Conservation (phyloP, 2,329 filamentous ascomycete genomes). For the Chaetomium olivaceum region DNA sequence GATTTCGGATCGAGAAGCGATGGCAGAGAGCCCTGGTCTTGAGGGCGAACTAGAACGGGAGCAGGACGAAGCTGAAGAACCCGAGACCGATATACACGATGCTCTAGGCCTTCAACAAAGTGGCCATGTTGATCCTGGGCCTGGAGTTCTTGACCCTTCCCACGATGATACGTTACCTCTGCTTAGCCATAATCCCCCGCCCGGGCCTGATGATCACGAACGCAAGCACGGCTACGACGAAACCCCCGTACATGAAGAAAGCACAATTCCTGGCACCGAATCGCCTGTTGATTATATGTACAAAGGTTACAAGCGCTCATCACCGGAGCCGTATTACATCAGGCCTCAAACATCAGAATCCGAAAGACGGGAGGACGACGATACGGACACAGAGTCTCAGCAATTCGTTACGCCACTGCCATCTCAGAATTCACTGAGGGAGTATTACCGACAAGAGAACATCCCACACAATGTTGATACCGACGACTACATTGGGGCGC, state of each 20-base stretch:
- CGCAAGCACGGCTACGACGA: not conserved
- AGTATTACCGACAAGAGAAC: not conserved
- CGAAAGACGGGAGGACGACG: not conserved
- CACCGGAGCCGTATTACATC: not conserved
- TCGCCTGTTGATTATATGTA: not conserved
- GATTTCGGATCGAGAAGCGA: not conserved
- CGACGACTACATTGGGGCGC: slow-evolving; percentile 5
- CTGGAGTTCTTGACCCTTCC: not conserved
- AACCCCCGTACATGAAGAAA: not conserved
- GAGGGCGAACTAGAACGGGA: not conserved
- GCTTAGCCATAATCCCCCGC: not conserved
- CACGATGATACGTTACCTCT: not conserved
- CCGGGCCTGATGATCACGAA: not conserved
- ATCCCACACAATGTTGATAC: not conserved
- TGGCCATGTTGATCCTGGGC: not conserved
- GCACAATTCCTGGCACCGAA: not conserved
- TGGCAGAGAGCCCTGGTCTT: not conserved
- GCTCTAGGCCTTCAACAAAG: not conserved
- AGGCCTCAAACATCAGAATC: not conserved
- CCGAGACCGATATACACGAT: not conserved
- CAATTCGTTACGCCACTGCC: slow-evolving; percentile 30
- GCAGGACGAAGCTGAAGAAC: not conserved
- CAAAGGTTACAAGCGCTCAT: not conserved
- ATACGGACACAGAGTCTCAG: slow-evolving; percentile 26
- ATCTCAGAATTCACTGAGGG: slow-evolving; percentile 19